A percentile compares a stretch with the other conserved stretches of the same genome.
These are phyloP conservation scores for Trametopsis cervina DNA, from an alignment of 768 basidiomycete genomes.

Conservation along the genomic window DNA sequence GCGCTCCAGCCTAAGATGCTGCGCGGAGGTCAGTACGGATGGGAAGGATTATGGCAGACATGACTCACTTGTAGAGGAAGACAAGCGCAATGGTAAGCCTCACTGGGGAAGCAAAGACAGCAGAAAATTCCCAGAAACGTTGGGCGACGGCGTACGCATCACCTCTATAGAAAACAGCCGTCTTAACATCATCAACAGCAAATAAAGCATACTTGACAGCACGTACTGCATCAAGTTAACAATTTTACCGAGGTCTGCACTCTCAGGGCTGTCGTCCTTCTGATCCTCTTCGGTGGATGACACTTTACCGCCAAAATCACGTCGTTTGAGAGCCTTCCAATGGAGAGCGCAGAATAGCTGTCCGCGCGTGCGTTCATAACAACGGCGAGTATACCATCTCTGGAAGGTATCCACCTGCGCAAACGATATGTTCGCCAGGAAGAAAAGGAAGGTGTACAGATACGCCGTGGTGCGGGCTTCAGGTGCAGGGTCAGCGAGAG, in stretches of 20 bases:
- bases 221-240: constrained; percentile 71
- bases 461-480: constrained; percentile 41
- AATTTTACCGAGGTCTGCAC: constrained; percentile 62
- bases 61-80: constrained; percentile 64
- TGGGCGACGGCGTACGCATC: constrained; percentile 66
- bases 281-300: constrained; percentile 24
- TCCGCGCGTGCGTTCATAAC: constrained; percentile 66
- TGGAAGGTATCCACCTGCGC: constrained; percentile 60
- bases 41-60: too few relatives aligned
- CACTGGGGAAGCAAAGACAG: constrained; percentile 54
- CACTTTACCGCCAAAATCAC: constrained; percentile 46
- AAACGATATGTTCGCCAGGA: constrained; percentile 58
- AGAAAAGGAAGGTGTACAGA: constrained; percentile 52
- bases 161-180: constrained; percentile 37
- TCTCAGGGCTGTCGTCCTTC: constrained; percentile 27
- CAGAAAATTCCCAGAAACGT: constrained; percentile 68
- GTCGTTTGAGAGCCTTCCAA: constrained; percentile 57
- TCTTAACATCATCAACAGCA: background rate
- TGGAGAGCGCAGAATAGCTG: constrained; percentile 67
- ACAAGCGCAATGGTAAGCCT: constrained; percentile 58
- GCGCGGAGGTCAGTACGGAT: constrained; percentile 6
- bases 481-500: constrained; percentile 35
- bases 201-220: constrained; percentile 1
- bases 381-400: constrained; percentile 60
- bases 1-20: constrained; percentile 78